Conservation (phyloP, 192 early-diverging fungal genomes). For the Backusella morwellensis region DNA sequence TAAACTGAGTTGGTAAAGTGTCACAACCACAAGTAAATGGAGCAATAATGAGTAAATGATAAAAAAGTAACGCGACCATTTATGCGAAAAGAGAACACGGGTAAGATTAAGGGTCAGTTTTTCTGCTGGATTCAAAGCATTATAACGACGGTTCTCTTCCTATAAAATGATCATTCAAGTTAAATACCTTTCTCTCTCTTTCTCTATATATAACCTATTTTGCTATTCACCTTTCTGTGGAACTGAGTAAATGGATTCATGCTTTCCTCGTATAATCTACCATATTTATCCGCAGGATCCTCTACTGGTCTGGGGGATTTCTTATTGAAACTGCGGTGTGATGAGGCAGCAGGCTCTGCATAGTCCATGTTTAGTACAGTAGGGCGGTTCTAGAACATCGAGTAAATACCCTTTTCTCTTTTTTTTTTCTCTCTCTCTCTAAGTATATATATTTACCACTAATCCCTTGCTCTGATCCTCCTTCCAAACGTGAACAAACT, state of each 20-base stretch:
- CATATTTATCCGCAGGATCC: slow-evolving; percentile 66
- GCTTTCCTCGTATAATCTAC: slow-evolving; percentile 79
- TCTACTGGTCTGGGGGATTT: slow-evolving; percentile 30
- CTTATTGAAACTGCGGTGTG: slow-evolving; percentile 9
- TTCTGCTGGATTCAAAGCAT: slow-evolving; percentile 75
- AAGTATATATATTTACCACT: slow-evolving; percentile 14
- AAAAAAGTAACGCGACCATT: slow-evolving; percentile 65
- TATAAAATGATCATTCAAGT: slow-evolving; percentile 11
- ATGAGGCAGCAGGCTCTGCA: background rate
- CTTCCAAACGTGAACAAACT: slow-evolving; percentile 77
- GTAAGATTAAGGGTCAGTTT: slow-evolving; percentile 65
- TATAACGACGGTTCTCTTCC: slow-evolving; percentile 68
- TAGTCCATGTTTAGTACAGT: slow-evolving; percentile 25
- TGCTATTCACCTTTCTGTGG: slow-evolving; percentile 49
- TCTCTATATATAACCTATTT: background rate
- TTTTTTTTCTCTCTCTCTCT: background rate
- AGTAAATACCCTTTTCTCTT: background rate
- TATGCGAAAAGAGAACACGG: slow-evolving; percentile 61
- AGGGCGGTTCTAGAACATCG: slow-evolving; percentile 10
- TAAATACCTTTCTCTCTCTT: too few relatives aligned
- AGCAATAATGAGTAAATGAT: slow-evolving; percentile 67
- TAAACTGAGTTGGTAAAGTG: slow-evolving; percentile 62
- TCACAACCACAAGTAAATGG: slow-evolving; percentile 78
- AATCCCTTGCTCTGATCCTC: slow-evolving; percentile 24
- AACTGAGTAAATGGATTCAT: slow-evolving; percentile 91